Base-by-base conservation (phyloP, 345 rosid genomes). In the Kernera saxatilis region DNA sequence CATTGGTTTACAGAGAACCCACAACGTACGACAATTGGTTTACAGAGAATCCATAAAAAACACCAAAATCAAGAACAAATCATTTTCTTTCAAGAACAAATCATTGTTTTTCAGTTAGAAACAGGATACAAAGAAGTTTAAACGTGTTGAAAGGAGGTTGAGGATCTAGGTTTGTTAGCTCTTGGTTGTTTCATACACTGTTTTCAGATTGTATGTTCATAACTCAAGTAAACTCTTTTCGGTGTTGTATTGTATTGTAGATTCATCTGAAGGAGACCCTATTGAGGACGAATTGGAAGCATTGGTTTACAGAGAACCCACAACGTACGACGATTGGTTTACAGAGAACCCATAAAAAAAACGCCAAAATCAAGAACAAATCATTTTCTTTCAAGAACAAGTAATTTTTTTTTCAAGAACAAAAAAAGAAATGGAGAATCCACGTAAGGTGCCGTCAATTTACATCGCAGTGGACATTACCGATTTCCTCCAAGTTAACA, bases 1-100 rank as follows among this genome's bases (percentile, higher is more conserved):
- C 73, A 66, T 13, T 75, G 19, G 45, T 71, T 60, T 69, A 72
- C 71, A 82, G 77, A 56, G 85, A 86, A 69, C 78, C 83, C 2
- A 78, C 87, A 2, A 27, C 55, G 3, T 88, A 86, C 56, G 75
- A 88, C n/a, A n/a, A n/a, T n/a, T n/a, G n/a, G n/a, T n/a, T n/a
- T n/a, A n/a, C n/a, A n/a, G n/a, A n/a, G n/a, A n/a, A n/a, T n/a
- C n/a, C n/a, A n/a, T n/a, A n/a, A n/a, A n/a, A n/a, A n/a, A n/a
- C n/a, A n/a, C n/a, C n/a, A n/a, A n/a, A n/a, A n/a, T n/a, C n/a
- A n/a, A n/a, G n/a, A n/a, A n/a, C n/a, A n/a, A n/a, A n/a, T n/a
- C n/a, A n/a, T n/a, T n/a, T n/a, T n/a, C n/a, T n/a, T n/a, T n/a
- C n/a, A n/a, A n/a, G n/a, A n/a, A n/a, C n/a, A n/a, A n/a, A n/a